Base-by-base conservation (phyloP, 176 grass and related monocot species). In the Ampelocalamus luodianensis region DNA sequence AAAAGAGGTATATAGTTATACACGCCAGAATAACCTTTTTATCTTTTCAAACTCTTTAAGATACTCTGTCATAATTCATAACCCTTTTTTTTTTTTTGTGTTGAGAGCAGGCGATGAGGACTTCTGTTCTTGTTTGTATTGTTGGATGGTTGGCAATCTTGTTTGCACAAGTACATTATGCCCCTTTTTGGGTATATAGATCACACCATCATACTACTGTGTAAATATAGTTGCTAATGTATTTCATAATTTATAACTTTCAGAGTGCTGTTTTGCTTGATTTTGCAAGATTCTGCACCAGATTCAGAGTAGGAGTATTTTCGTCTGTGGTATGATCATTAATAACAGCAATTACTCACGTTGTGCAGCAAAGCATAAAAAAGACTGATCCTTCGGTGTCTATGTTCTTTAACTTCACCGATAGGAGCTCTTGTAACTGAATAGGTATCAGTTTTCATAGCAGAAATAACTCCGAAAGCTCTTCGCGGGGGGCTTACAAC, bases 401-500 rank as follows among this genome's bases (percentile, higher is more conserved):
- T 29, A 80, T 70, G 22, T 18, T 81, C 5, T 48, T 83, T 24
- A 76, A 16, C 37, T 34, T 45, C 37, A 63, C 72, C 54, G 39
- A 86, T 12, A 73, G n/a, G 1, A 20, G 14, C 4, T 39, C 42
- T 58, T 43, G 61, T 78, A 73, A 40, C 50, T 32, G 18, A 51
- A 74, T 55, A 94, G 89, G 89, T 92, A 15, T 89, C 89, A 8
- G 84, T 92, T 70, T 94, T 92, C 66, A 92, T 94, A 70, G 92
- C 92, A 60, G 92, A 94, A 83, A 90, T 94, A 26, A 76, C 92
- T 58, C 87, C 89, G 5, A 94, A 91, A 80, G 77, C 67, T 65
- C 80, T 94, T 77, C 77, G 89, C 32, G 2, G 32, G 32, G 80
- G 72, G 4, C 92, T 94, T 38, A 87, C 92, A 46, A 89, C 92